phyloP scores from a whole-genome alignment of 495 filamentous ascomycete genomes.

The Hypoxylon fragiforme region DNA sequence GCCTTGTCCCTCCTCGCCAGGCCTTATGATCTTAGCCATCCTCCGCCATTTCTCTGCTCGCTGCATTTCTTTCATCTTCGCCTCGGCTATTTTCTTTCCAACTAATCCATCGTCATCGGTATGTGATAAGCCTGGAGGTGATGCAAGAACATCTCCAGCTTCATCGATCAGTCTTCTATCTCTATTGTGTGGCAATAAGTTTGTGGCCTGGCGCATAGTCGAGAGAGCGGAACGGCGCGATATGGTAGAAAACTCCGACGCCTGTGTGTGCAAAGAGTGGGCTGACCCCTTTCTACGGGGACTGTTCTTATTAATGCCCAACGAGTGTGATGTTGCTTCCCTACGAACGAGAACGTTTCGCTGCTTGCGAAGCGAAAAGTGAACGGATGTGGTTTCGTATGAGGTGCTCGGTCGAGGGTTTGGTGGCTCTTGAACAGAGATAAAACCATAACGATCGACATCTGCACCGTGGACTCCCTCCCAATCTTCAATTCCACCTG shows the following conservation, averaged over 20 bases:
- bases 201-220: slow-evolving; percentile 66
- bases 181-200: slow-evolving; percentile 74
- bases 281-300: slow-evolving; percentile 55
- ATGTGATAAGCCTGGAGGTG: slow-evolving; percentile 67
- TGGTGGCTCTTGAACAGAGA: slow-evolving; percentile 54
- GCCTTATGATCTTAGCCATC: slow-evolving; percentile 78
- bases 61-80: slow-evolving; percentile 78
- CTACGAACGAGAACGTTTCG: slow-evolving; percentile 48
- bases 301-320: slow-evolving; percentile 41
- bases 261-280: slow-evolving; percentile 55
- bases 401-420: slow-evolving; percentile 42
- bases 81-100: slow-evolving; percentile 57
- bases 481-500: slow-evolving; percentile 95
- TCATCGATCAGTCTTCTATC: slow-evolving; percentile 78
- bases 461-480: slow-evolving; percentile 83
- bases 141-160: slow-evolving; percentile 85
- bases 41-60: slow-evolving; percentile 95
- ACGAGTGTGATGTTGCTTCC: slow-evolving; percentile 42
- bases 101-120: slow-evolving; percentile 63
- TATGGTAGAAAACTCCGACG: slow-evolving; percentile 53
- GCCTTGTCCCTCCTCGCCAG: slow-evolving; percentile 65
- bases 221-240: slow-evolving; percentile 60
- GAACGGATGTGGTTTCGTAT: slow-evolving; percentile 36
- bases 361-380: slow-evolving; percentile 41
- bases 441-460: slow-evolving; percentile 95